phyloP scores from a whole-genome alignment of 192 early-diverging fungal genomes.

The Rhizophagus sp. region DNA sequence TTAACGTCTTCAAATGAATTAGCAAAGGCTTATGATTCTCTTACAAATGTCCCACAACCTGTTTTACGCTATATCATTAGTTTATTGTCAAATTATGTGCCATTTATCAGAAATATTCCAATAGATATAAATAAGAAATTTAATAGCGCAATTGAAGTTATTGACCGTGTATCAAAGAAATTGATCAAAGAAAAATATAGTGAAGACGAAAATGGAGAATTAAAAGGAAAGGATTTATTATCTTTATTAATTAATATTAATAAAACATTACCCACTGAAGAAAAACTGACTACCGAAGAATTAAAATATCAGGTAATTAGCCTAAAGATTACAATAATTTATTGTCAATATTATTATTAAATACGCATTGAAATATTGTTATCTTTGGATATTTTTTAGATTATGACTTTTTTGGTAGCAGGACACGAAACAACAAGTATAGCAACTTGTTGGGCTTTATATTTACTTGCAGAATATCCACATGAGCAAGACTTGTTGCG shows the following conservation, averaged over 20 bases:
- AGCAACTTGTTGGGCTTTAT: slow-evolving; percentile 50
- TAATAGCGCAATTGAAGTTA: slow-evolving; percentile 23
- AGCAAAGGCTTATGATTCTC: too few relatives aligned
- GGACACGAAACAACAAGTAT: slow-evolving; percentile 61
- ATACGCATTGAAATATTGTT: too few relatives aligned
- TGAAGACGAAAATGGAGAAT: slow-evolving; percentile 18
- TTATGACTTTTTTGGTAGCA: slow-evolving; percentile 30
- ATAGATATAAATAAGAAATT: background rate
- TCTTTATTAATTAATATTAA: slow-evolving; percentile 45
- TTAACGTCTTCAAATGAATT: too few relatives aligned
- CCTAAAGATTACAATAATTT: too few relatives aligned
- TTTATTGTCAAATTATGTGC: too few relatives aligned
- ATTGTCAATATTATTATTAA: too few relatives aligned
- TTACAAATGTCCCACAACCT: too few relatives aligned
- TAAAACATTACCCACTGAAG: slow-evolving; percentile 38
- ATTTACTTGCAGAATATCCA: slow-evolving; percentile 50
- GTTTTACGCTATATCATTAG: too few relatives aligned
- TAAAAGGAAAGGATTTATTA: slow-evolving; percentile 41
- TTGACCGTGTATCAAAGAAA: slow-evolving; percentile 34
- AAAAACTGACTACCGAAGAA: slow-evolving; percentile 44
- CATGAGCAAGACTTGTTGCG: slow-evolving; percentile 45
- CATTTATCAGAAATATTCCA: slow-evolving; percentile 30
- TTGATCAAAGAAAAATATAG: slow-evolving; percentile 41
- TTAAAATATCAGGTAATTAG: slow-evolving; percentile 41
- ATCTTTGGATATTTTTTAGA: background rate